phyloP scores from a whole-genome alignment of 2,329 filamentous ascomycete species.

The Pyrenophora teres region DNA sequence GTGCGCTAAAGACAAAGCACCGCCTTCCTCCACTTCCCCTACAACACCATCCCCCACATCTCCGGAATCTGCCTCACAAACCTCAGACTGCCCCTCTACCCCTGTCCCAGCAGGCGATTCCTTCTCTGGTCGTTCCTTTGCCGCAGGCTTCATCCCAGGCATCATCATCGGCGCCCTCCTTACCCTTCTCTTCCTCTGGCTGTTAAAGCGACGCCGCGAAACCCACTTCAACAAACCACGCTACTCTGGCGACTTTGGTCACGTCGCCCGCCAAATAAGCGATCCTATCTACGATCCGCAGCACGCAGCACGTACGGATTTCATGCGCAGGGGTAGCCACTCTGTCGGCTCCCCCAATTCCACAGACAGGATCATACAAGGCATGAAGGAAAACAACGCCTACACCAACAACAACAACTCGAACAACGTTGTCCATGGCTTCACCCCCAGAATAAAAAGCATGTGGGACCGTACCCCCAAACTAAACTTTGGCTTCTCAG shows the following conservation, averaged over 20 bases:
- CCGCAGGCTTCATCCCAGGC: constrained; percentile 46
- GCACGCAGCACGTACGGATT: constrained; percentile 44
- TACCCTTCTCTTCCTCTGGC: constrained; percentile 39
- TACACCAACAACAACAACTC: no score
- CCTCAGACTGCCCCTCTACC: constrained; percentile 24
- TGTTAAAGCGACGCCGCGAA: constrained; percentile 43
- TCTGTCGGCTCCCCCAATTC: constrained; percentile 36
- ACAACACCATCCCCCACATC: constrained; percentile 35
- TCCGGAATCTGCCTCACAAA: constrained; percentile 40
- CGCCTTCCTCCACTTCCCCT: constrained; percentile 25
- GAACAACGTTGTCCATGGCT: constrained; percentile 20
- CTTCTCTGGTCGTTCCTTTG: constrained; percentile 46
- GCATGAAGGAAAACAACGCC: constrained; percentile 23
- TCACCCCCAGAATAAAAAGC: constrained; percentile 41
- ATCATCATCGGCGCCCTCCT: constrained; percentile 43
- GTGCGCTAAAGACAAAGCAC: constrained; percentile 56
- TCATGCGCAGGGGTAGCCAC: constrained; percentile 40
- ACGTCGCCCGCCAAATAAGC: constrained; percentile 45
- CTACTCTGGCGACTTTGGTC: constrained; percentile 47
- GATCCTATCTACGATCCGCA: constrained; percentile 47
- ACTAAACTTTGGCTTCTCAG: constrained; percentile 35
- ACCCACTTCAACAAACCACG: constrained; percentile 30
- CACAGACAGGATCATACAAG: constrained; percentile 30
- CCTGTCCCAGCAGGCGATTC: constrained; percentile 22
- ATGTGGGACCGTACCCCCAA: constrained; percentile 45